Evolutionary conservation across 2,329 filamentous ascomycete genomes (phyloP), one percentile per base, ranked within the genome.

Genomic region (Didymella exigua): DNA sequence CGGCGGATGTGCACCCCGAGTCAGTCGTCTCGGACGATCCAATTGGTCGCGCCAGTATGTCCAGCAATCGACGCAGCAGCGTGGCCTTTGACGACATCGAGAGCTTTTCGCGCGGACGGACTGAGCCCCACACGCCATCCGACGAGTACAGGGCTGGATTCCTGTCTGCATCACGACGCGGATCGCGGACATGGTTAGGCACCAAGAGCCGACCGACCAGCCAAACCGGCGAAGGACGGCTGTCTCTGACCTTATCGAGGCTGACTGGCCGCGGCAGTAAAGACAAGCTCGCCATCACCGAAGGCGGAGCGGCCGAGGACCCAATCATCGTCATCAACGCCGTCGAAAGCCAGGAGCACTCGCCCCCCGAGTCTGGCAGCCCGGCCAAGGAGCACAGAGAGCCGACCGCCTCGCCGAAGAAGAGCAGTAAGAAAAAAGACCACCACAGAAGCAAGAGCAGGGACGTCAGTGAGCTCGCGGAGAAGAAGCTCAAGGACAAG

Each of bases 141-240:
- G 79, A 79, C 21, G 79, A 81, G 27, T 69, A 74, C 7, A 71
- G 69, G 44, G 30, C 56, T 7, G 62, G 65, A 16, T 74, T 75
- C 46, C 48, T 74, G 18, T 70, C 69, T 27, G 56, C 65, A 8
- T 73, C 71, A 14, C 62, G 70, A n/a, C 72, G 71, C 14, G 62
- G 68, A 23, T 74, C 70, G 11, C 69, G 69, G 27, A 67, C 61
- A 24, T 71, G 64, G 65, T 61, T 72, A 33, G 56, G 60, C 10
- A 62, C 57, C 31, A 78, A 75, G 56, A 78, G 75, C 49, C 71
- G 78, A 7, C 76, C 79, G 2, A 73, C 65, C 7, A 79, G 77
- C 51, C 74, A 75, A 49, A 75, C 65, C 52, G 72, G 70, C 47
- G 75, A 77, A 33, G 68, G 65, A 47, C 70, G 78, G 23, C 72